Percentiles rank a stretch among this genome's conserved stretches.
Evolutionary conservation across 345 rosid genomes (phyloP).

Genomic region (Noccaea bulbosa): DNA sequence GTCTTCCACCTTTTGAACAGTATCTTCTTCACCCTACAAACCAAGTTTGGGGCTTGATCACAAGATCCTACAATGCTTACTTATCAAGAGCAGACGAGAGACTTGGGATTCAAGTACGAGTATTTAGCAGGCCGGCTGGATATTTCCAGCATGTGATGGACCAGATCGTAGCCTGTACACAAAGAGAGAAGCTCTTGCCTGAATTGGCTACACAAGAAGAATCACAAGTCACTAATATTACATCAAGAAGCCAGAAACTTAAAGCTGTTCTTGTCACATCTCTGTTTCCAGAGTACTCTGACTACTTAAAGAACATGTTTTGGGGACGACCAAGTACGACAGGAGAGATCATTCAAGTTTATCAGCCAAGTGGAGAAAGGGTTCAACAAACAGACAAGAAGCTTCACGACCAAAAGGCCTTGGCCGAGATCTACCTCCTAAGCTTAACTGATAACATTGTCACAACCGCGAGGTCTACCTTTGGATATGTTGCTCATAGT

Average conservation of each 20-base stretch:
- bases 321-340: conserved; percentile 33
- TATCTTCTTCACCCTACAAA: conserved; percentile 52
- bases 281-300: conserved; percentile 37
- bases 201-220: conserved; percentile 11
- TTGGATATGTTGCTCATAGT: conserved; percentile 50
- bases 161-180: conserved; percentile 44
- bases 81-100: conserved; percentile 45
- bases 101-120: conserved; percentile 47
- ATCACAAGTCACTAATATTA: conserved; percentile 7
- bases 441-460: conserved; percentile 48
- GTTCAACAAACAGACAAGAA: conserved; percentile 39
- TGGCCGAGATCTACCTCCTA: conserved; percentile 49
- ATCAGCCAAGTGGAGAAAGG: conserved; percentile 52
- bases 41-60: conserved; percentile 51
- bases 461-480: conserved; percentile 49
- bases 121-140: conserved; percentile 18
- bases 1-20: conserved; percentile 46
- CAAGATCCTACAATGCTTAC: conserved; percentile 42
- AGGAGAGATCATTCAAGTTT: conserved; percentile 43
- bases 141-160: conserved; percentile 43
- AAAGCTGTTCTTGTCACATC: conserved; percentile 53
- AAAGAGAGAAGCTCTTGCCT: conserved; percentile 43
- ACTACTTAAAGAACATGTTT: conserved; percentile 33
- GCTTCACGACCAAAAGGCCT: conserved; percentile 47
- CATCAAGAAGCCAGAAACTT: conserved; percentile 4